Base-by-base conservation (phyloP, 108 stramenopile species). In the Schizochytrium sp. region DNA sequence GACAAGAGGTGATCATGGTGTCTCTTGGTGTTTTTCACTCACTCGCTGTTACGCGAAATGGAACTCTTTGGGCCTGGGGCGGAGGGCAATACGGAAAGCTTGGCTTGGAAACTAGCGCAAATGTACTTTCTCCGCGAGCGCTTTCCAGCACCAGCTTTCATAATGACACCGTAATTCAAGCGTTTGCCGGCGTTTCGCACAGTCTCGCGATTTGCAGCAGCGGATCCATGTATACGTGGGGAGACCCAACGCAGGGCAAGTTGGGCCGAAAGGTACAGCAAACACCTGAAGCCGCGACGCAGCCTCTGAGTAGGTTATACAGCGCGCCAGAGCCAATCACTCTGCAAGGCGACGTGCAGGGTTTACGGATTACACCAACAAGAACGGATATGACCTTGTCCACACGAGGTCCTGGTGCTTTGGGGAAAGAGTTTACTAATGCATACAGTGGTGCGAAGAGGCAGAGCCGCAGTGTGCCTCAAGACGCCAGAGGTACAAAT, bases 21-120 rank as follows among this genome's bases (percentile, higher is more conserved):
- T 83, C 76, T 6, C 76, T 83, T 45, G 76, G 76, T 47, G 76
- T 83, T 12, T 83, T 83, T 28, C 76, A 83, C 51, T 83, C 76
- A 10, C 12, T 83, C n/a, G 76, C 76, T 6, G 76, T 83, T 0
- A 34, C 76, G 6, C 6, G 48, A 23, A 28, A 23, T 16, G 76
- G 76, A 23, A 16, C n/a, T 6, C 28, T 83, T 21, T 83, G 45
- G 48, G 51, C 76, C 23, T 83, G 76, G 76, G 76, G 76, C 51
- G 76, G 76, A 12, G 76, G 18, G 10, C 76, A 83, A 23, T 53
- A 83, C 28, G 76, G 76, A 12, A 83, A 83, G 76, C 76, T 83
- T 12, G 76, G 76, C 51, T 83, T 83, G 6, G 76, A 83, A 6
- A 53, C 48, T 18, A 53, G 28, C 76, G 45, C 45, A 0, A 83